A percentile compares a stretch with the other conserved stretches of the same genome.
These are phyloP conservation scores for Fusarium palustre DNA, from an alignment of 2,329 filamentous ascomycete genomes.

Conservation along the genomic window DNA sequence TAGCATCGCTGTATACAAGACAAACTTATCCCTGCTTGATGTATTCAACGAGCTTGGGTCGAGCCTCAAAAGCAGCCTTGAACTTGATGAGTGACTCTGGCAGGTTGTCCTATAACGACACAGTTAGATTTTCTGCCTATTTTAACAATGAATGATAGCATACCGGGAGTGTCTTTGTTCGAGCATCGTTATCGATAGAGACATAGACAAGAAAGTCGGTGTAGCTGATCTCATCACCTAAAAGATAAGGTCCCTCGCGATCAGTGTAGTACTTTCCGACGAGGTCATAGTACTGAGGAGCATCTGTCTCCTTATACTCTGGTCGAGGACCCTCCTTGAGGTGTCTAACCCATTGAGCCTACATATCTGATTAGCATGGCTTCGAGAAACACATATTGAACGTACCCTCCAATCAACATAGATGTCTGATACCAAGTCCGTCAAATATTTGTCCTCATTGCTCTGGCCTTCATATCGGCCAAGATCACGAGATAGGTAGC, in stretches of 20 bases:
- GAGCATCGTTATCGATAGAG: conserved; percentile 53
- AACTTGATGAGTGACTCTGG: conserved; percentile 10
- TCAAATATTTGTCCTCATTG: conserved; percentile 52
- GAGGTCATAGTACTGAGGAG: conserved; percentile 48
- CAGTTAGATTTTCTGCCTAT: rapidly evolving
- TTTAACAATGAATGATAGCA: conserved; percentile 31
- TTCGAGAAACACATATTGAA: rapidly evolving
- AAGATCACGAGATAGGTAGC: conserved; percentile 53
- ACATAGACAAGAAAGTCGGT: conserved; percentile 55
- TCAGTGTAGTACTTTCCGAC: conserved; percentile 49
- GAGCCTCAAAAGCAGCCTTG: conserved; percentile 11
- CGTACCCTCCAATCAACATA: conserved; percentile 57
- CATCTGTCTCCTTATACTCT: conserved; percentile 49
- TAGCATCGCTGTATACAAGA: neutral
- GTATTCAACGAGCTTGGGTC: neutral
- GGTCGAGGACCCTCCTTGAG: conserved; percentile 38
- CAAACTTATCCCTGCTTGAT: conserved; percentile 2
- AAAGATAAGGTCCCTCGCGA: conserved; percentile 50
- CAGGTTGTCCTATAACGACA: neutral
- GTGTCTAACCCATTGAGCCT: conserved; percentile 47
- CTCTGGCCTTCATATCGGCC: conserved; percentile 53
- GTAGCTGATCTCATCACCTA: conserved; percentile 53
- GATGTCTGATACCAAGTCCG: conserved; percentile 53
- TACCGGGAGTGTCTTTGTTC: conserved; percentile 51
- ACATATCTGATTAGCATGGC: neutral